Conservation (phyloP, 352 stramenopile genomes). For the Blastocystis sp. region DNA sequence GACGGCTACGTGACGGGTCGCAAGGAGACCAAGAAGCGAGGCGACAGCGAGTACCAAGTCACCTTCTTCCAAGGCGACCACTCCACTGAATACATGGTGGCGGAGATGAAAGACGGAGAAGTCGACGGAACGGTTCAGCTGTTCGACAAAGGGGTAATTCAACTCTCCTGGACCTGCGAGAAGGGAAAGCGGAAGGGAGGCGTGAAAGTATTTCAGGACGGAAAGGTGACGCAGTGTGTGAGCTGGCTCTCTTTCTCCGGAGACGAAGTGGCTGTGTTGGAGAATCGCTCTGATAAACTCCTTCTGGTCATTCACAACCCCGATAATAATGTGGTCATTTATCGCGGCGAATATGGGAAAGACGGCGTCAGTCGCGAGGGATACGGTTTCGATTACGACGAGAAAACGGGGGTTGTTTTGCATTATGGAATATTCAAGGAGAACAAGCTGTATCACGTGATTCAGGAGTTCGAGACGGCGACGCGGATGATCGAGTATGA, state of each 20-base stretch:
- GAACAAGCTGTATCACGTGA: not conserved
- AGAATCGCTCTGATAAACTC: not conserved
- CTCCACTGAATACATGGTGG: not conserved
- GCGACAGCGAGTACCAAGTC: not conserved
- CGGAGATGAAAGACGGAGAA: not conserved
- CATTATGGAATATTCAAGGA: not conserved
- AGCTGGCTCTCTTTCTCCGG: not conserved
- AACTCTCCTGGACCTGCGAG: not conserved
- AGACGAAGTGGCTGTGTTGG: not conserved
- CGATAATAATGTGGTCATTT: not conserved
- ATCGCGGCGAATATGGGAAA: not conserved
- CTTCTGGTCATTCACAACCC: not conserved
- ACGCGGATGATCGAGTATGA: not conserved
- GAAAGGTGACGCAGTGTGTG: not conserved
- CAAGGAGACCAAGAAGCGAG: too few species aligned
- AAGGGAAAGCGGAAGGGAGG: not conserved
- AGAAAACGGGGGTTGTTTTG: not conserved
- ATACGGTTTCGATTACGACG: not conserved
- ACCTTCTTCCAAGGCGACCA: not conserved
- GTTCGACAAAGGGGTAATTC: not conserved
- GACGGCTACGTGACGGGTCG: too few species aligned
- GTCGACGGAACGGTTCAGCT: not conserved
- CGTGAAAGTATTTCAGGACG: slow-evolving; percentile 23
- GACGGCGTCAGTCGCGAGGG: not conserved
- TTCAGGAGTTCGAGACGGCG: not conserved